Conservation (phyloP, 129 eudicot species). For the Cynara cardunculus region DNA sequence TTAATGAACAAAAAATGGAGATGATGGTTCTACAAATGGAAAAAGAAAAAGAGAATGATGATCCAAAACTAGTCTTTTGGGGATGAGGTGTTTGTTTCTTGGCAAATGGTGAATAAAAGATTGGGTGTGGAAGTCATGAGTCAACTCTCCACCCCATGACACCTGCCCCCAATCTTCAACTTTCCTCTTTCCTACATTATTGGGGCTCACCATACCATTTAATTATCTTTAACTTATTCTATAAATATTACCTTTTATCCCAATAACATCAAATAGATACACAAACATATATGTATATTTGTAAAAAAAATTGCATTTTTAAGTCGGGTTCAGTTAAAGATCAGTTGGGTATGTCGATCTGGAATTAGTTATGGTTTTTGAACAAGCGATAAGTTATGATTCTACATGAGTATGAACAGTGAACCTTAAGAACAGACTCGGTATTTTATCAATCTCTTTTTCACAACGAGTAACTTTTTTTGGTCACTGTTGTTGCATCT, state of each 20-base stretch:
- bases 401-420: neutral
- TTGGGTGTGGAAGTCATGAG: constrained; percentile 23
- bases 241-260: neutral
- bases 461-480: neutral
- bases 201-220: constrained; percentile 22
- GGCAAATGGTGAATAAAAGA: constrained; percentile 19
- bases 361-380: neutral
- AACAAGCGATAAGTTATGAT: neutral
- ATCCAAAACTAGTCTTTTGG: neutral
- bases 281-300: neutral
- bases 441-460: neutral
- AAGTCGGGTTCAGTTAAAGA: neutral
- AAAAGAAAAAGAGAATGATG: neutral
- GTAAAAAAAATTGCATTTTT: no score
- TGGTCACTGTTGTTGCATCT: neutral
- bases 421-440: no score
- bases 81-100: constrained; percentile 36
- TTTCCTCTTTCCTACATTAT: constrained; percentile 31
- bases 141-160: constrained; percentile 28
- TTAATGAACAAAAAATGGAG: neutral
- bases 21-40: neutral
- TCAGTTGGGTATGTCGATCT: neutral
- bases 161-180: constrained; percentile 34
- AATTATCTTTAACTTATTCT: neutral
- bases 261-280: neutral